Conservation (phyloP, 129 eudicot species). For the Heracleum sosnowskyi region DNA sequence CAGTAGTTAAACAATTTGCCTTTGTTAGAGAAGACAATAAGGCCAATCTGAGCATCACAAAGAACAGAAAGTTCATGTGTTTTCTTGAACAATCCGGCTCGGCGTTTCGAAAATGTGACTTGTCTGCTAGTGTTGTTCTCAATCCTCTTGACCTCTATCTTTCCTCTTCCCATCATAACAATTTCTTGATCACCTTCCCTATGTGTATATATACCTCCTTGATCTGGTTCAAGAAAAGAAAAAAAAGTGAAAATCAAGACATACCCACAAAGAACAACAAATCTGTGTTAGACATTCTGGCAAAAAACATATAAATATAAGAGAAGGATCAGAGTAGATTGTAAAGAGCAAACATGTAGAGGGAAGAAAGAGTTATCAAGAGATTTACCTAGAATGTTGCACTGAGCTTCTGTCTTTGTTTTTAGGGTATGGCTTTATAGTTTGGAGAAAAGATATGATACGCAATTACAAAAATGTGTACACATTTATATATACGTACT, state of each 20-base stretch:
- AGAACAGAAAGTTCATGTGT: slow-evolving; percentile 49
- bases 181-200: neutral
- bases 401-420: neutral
- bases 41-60: slow-evolving; percentile 53
- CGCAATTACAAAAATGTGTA: neutral
- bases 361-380: neutral
- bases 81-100: slow-evolving; percentile 44
- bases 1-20: slow-evolving; percentile 36
- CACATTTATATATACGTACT: neutral
- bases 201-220: neutral
- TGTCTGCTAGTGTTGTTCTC: slow-evolving; percentile 55
- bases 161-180: slow-evolving; percentile 43
- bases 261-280: slow-evolving; percentile 5
- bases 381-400: neutral
- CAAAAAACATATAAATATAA: neutral
- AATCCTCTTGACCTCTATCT: slow-evolving; percentile 43
- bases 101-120: slow-evolving; percentile 47
- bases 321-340: neutral
- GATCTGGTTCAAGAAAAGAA: neutral
- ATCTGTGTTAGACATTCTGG: neutral
- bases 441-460: neutral
- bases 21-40: slow-evolving; percentile 44
- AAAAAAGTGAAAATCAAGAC: neutral
- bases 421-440: neutral
- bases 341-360: neutral